A percentile compares a stretch with the other conserved stretches of the same genome.
Evolutionary conservation across 2,329 filamentous ascomycete species (phyloP).

Genomic region (Paramyrothecium roridum): DNA sequence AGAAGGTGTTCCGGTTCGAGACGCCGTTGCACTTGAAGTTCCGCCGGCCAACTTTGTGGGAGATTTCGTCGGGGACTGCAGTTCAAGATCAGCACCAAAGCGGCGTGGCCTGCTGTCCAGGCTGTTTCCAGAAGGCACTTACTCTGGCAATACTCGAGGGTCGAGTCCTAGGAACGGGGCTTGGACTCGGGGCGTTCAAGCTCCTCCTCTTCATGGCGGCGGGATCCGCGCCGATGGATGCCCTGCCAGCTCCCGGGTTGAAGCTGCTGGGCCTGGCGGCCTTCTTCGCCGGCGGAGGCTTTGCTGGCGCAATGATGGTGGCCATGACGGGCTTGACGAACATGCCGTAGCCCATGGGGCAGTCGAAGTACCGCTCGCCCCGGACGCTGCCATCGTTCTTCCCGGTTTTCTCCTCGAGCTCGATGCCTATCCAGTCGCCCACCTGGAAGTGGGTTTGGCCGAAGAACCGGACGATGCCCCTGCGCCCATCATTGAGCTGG

Average conservation of each 20-base stretch:
- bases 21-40: conserved; percentile 55
- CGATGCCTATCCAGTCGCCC: conserved; percentile 87
- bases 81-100: conserved; percentile 2
- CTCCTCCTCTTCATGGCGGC: conserved; percentile 61
- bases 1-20: conserved; percentile 64
- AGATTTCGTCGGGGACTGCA: conserved; percentile 72
- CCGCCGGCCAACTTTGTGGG: conserved; percentile 69
- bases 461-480: conserved; percentile 75
- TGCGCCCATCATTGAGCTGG: conserved; percentile 73
- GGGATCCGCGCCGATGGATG: conserved; percentile 46
- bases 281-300: conserved; percentile 33
- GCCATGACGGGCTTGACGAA: conserved; percentile 77
- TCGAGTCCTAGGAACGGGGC: conserved; percentile 58
- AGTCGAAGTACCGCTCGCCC: conserved; percentile 86
- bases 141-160: conserved; percentile 57
- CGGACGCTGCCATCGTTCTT: conserved; percentile 95
- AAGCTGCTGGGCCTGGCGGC: conserved; percentile 49
- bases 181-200: conserved; percentile 69
- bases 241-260: conserved; percentile 33
- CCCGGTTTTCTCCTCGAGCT: conserved; percentile 75
- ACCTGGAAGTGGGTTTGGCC: conserved; percentile 76
- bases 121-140: conserved; percentile 21
- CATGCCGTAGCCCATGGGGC: conserved; percentile 72
- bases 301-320: conserved; percentile 50
- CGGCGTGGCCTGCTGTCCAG: too few species aligned